These are phyloP conservation scores for Ganoderma sinense DNA, from an alignment of 1,284 basidiomycete genomes.

Conservation along the genomic window DNA sequence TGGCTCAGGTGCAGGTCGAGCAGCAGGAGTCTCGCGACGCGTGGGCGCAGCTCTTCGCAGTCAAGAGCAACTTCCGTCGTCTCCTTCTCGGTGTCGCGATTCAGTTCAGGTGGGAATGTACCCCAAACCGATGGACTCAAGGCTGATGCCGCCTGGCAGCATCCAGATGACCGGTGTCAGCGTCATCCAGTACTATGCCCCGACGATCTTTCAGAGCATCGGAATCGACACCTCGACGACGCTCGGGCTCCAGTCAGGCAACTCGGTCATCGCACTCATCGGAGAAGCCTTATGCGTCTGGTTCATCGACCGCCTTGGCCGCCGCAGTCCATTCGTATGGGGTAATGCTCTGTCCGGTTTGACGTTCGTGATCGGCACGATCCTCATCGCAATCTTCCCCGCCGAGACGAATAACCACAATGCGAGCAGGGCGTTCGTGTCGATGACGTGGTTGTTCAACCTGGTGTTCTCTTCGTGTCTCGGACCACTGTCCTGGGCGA, in stretches of 20 bases:
- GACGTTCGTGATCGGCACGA: slow-evolving; percentile 59
- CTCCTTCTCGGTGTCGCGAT: slow-evolving; percentile 48
- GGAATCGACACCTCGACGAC: slow-evolving; percentile 47
- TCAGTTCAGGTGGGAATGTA: slow-evolving; percentile 39
- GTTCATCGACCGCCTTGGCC: slow-evolving; percentile 64
- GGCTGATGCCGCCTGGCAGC: slow-evolving; percentile 41
- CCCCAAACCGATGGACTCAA: not conserved
- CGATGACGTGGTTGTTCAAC: slow-evolving; percentile 51
- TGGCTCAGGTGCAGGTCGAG: slow-evolving; percentile 46
- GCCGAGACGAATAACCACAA: slow-evolving; percentile 50
- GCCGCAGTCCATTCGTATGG: slow-evolving; percentile 59
- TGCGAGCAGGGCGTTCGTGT: slow-evolving; percentile 37
- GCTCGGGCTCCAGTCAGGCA: slow-evolving; percentile 68
- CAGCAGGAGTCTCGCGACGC: slow-evolving; percentile 37
- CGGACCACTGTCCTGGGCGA: slow-evolving; percentile 61
- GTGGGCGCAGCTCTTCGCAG: slow-evolving; percentile 59
- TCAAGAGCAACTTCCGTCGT: slow-evolving; percentile 54
- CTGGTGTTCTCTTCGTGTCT: slow-evolving; percentile 62
- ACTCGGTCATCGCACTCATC: slow-evolving; percentile 65
- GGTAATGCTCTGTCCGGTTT: slow-evolving; percentile 62
- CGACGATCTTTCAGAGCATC: slow-evolving; percentile 52
- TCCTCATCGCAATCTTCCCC: slow-evolving; percentile 59
- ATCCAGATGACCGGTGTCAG: slow-evolving; percentile 60
- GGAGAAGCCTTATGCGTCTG: slow-evolving; percentile 64
- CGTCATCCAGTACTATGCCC: slow-evolving; percentile 55